Evolutionary conservation across 208 protist genomes (phyloP).

Genomic region (Trypanosoma conorhini): DNA sequence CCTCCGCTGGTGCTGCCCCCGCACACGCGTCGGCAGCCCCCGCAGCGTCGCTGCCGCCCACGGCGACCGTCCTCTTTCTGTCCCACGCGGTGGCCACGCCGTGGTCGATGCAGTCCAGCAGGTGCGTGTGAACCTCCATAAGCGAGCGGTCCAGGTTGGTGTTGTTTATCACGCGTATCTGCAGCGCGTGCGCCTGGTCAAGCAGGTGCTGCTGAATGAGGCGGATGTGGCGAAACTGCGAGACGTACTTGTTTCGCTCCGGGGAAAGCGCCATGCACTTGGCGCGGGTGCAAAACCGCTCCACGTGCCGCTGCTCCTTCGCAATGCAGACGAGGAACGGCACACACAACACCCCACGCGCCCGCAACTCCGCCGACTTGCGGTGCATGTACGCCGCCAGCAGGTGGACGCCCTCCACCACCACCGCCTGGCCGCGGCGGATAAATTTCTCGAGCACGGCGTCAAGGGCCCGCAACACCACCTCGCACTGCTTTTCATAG

Average conservation of each 20-base stretch:
- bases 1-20: background rate
- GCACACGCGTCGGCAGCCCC: background rate
- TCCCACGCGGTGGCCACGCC: background rate
- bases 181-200: slow-evolving; percentile 36
- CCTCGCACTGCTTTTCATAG: slow-evolving; percentile 35
- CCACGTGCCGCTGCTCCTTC: slow-evolving; percentile 82
- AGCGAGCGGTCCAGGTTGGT: slow-evolving; percentile 91
- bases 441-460: slow-evolving; percentile 34
- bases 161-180: slow-evolving; percentile 83
- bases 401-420: slow-evolving; percentile 72
- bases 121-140: slow-evolving; percentile 57
- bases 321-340: slow-evolving; percentile 76
- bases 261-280: slow-evolving; percentile 91
- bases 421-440: slow-evolving; percentile 34
- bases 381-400: slow-evolving; percentile 38
- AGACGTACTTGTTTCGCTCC: slow-evolving; percentile 86
- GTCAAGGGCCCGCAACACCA: slow-evolving; percentile 32
- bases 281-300: slow-evolving; percentile 87
- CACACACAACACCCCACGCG: slow-evolving; percentile 38
- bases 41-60: background rate
- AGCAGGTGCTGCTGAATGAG: slow-evolving; percentile 80
- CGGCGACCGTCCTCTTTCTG: background rate
- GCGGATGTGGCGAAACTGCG: slow-evolving; percentile 86
- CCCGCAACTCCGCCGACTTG: slow-evolving; percentile 38
- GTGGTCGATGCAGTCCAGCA: slow-evolving; percentile 68